Evolutionary conservation across 192 early-diverging fungal genomes (phyloP).

Genomic region (Umbelopsis vinacea): DNA sequence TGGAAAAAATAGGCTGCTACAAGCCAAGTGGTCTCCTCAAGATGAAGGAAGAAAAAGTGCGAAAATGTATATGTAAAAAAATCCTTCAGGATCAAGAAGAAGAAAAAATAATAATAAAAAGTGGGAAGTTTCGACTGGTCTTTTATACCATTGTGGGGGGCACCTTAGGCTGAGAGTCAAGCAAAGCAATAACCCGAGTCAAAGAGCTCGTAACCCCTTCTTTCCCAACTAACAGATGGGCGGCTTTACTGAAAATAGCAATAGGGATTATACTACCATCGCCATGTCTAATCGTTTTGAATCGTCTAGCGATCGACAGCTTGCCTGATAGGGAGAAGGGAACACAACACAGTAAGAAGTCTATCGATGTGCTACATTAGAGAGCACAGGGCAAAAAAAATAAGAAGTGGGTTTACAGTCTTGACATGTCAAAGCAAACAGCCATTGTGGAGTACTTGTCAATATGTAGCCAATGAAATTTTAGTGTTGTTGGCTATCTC

Average conservation of each 20-base stretch:
- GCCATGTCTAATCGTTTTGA: not conserved
- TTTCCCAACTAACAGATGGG: not conserved
- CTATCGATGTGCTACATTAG: too few species aligned
- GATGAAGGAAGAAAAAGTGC: not conserved
- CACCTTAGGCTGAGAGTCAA: too few species aligned
- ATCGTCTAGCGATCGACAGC: not conserved
- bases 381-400: too few species aligned
- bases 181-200: too few species aligned
- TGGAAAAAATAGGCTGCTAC: not conserved
- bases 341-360: not conserved
- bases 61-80: not conserved
- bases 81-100: not conserved
- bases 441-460: too few species aligned
- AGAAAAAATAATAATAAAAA: too few species aligned
- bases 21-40: not conserved
- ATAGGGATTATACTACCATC: not conserved
- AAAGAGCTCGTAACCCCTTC: not conserved
- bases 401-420: too few species aligned
- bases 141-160: too few species aligned
- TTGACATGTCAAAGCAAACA: too few species aligned
- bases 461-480: too few species aligned
- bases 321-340: not conserved
- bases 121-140: too few species aligned
- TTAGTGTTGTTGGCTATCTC: too few species aligned
- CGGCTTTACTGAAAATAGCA: slow-evolving; percentile 17